Evolutionary conservation across 2,329 filamentous ascomycete species (phyloP).

Genomic region (Nemania diffusa): DNA sequence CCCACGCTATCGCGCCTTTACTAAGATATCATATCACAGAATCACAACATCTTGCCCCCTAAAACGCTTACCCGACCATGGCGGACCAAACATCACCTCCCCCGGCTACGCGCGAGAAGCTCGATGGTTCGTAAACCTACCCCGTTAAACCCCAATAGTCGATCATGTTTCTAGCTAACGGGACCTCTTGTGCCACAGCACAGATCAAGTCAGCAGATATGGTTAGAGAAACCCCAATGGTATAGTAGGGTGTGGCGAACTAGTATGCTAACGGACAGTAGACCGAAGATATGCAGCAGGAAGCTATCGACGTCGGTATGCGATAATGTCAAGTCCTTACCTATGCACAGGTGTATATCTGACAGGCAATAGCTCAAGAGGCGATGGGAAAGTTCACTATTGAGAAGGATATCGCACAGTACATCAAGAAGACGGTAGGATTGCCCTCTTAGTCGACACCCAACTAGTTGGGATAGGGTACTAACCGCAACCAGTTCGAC

Average conservation of each 20-base stretch:
- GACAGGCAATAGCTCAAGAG: constrained; percentile 62
- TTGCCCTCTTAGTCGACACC: neutral
- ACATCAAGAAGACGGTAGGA: constrained; percentile 51
- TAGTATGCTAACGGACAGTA: constrained; percentile 53
- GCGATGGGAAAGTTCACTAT: constrained; percentile 72
- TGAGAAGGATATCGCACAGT: constrained; percentile 63
- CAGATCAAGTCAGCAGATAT: constrained; percentile 99
- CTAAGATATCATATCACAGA: constrained; percentile 13
- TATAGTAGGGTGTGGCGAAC: constrained; percentile 17
- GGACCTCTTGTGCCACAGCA: constrained; percentile 63
- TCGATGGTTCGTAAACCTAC: constrained; percentile 47
- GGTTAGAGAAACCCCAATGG: constrained; percentile 65
- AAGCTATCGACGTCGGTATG: constrained; percentile 95
- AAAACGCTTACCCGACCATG: constrained; percentile 38
- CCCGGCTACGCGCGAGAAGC: constrained; percentile 47
- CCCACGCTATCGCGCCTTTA: neutral
- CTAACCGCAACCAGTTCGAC: constrained; percentile 75
- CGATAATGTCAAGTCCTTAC: constrained; percentile 37
- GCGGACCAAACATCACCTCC: constrained; percentile 46
- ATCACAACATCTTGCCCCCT: neutral
- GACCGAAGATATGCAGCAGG: constrained; percentile 97
- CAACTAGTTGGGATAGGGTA: neutral
- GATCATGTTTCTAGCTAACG: constrained; percentile 35
- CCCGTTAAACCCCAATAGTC: neutral
- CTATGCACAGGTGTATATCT: constrained; percentile 30